Conservation (phyloP, 495 filamentous ascomycete species). For the Tuber indicum region DNA sequence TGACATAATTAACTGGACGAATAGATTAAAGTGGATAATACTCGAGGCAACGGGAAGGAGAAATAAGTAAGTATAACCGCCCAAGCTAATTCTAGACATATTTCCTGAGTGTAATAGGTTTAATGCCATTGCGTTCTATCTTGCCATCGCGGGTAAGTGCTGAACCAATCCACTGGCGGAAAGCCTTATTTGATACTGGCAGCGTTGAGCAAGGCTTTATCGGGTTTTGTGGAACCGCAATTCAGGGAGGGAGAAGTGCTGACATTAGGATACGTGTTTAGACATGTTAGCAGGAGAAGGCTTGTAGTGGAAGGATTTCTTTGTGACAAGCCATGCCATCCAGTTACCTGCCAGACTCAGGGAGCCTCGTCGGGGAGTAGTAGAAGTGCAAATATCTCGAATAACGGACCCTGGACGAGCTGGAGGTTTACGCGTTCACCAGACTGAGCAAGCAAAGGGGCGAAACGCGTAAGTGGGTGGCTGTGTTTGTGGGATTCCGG, state of each 20-base stretch:
- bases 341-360: background rate
- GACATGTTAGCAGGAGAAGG: constrained; percentile 75
- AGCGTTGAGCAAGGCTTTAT: background rate
- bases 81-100: background rate
- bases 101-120: constrained; percentile 53
- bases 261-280: constrained; percentile 11
- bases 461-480: constrained; percentile 1
- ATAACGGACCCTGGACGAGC: background rate
- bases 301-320: constrained; percentile 44
- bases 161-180: background rate
- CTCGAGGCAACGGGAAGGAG: constrained; percentile 62
- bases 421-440: background rate
- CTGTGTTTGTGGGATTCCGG: background rate
- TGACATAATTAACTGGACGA: constrained; percentile 95
- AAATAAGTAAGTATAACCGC: constrained; percentile 53
- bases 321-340: background rate
- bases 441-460: background rate
- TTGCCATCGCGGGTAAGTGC: constrained; percentile 68
- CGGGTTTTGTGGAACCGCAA: background rate
- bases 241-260: constrained; percentile 7
- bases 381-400: background rate
- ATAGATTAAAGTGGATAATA: constrained; percentile 65
- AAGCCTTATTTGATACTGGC: background rate
- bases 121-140: constrained; percentile 92
- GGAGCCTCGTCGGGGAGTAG: background rate